Evolutionary conservation across 2,329 filamentous ascomycete genomes (phyloP), one percentile per base, ranked within the genome.

Genomic region (Biscogniauxia mediterranea): DNA sequence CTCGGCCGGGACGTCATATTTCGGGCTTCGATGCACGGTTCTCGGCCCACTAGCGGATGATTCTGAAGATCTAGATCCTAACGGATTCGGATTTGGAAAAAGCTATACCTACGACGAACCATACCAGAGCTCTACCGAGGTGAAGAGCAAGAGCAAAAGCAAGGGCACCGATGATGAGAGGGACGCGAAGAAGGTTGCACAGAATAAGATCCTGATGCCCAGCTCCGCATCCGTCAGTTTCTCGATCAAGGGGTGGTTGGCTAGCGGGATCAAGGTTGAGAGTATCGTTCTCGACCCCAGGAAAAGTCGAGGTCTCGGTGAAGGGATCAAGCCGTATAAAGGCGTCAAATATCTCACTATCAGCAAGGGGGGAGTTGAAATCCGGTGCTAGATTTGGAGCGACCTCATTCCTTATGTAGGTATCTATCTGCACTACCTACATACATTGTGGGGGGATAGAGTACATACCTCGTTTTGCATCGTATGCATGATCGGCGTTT

Each of bases 271-370:
- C 55, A 89, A 83, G 73, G 82, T 90, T 28, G 87, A 89, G 67
- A 88, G 85, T 75, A 84, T 93, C 71, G 72, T 87, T 71, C 75
- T 92, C 68, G 82, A 93, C 73, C 81, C 86, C n/a, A 89, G 91
- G 74, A 93, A 89, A 78, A 96, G 92, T 75, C 85, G 89, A 60
- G 95, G 95, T 0, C 71, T 99, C 53, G 92, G 92, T 0, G 92
- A 96, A 67, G 87, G 90, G 2, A 87, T 98, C 49, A 96, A 93
- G 77, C 95, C 95, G 23, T 98, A 97, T 77, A 99, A 98, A 78
- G 95, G 95, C 1, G 95, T 99, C 67, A 99, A 99, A 78, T 99
- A 99, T 76, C 75, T 99, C 69, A 97, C 93, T 17, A 80, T 89
- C 55, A 89, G 86, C 70, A 86, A 85, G 64, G 83, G 83, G 15